These are phyloP conservation scores for Ceratocystis diversiconidia DNA, from an alignment of 2,329 filamentous ascomycete species.

Conservation along the genomic window DNA sequence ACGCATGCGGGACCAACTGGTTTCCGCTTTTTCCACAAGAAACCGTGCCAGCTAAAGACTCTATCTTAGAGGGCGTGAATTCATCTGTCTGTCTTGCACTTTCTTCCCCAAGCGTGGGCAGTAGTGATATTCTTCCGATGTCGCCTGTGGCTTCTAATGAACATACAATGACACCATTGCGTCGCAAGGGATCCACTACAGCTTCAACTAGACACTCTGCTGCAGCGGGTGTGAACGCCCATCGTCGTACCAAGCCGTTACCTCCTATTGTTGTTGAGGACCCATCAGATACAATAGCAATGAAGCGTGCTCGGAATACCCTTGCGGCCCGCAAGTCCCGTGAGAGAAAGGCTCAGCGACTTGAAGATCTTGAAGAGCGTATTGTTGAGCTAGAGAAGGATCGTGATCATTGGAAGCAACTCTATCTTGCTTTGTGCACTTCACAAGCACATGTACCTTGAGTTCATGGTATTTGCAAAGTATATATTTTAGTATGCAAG, in stretches of 20 bases:
- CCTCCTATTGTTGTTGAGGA: constrained; percentile 67
- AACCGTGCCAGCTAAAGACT: constrained; percentile 19
- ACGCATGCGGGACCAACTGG: constrained; percentile 45
- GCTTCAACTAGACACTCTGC: constrained; percentile 45
- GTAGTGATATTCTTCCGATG: background rate
- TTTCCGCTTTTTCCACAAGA: constrained; percentile 55
- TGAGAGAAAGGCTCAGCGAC: constrained; percentile 64
- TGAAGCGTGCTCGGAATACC: constrained; percentile 90
- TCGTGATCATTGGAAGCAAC: constrained; percentile 50
- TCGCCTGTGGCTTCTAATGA: constrained; percentile 2
- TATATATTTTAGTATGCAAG: too few relatives aligned
- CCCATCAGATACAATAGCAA: constrained; percentile 55
- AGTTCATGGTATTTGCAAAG: background rate
- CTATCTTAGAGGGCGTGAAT: constrained; percentile 17
- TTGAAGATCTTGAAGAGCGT: constrained; percentile 59
- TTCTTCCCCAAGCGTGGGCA: constrained; percentile 4
- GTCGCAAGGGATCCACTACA: constrained; percentile 9
- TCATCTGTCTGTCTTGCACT: constrained; percentile 9
- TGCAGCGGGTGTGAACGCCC: constrained; percentile 54
- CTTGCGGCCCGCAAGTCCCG: constrained; percentile 87
- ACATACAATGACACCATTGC: background rate
- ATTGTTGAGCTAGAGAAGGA: constrained; percentile 56
- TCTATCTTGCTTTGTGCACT: constrained; percentile 33
- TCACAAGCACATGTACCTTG: constrained; percentile 21
- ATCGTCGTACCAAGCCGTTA: constrained; percentile 67